phyloP scores from a whole-genome alignment of 345 rosid genomes.

The Acer saccharum region DNA sequence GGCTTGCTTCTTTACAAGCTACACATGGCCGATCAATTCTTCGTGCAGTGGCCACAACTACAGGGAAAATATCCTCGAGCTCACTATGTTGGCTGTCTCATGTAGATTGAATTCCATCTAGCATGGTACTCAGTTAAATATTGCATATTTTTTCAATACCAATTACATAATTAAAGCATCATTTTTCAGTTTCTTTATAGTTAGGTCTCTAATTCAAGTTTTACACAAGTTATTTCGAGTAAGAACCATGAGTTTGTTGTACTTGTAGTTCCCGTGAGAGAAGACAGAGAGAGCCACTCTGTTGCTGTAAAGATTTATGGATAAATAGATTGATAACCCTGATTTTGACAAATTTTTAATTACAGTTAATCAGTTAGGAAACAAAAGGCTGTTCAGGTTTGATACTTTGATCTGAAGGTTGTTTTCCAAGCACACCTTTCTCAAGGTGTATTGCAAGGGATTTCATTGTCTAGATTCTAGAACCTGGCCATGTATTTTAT shows the following conservation, averaged over 20 bases:
- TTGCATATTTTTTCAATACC: conserved; percentile 7
- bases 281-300: neutral
- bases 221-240: neutral
- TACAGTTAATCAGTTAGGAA: neutral
- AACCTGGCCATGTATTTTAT: neutral
- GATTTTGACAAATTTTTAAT: neutral
- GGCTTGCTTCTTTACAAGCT: conserved; percentile 82
- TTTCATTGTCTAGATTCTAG: neutral
- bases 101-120: conserved; percentile 45
- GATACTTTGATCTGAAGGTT: neutral
- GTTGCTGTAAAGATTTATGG: neutral
- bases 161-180: conserved; percentile 3
- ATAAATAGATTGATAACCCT: neutral
- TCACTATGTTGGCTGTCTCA: conserved; percentile 80
- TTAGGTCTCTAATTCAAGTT: neutral
- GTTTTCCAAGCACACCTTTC: neutral
- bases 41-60: conserved; percentile 90
- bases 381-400: neutral
- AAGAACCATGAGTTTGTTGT: neutral
- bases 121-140: conserved; percentile 21
- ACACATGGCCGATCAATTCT: conserved; percentile 76
- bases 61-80: conserved; percentile 66
- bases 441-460: neutral
- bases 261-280: neutral
- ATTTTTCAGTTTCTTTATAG: neutral